Percentiles rank a stretch among this genome's conserved stretches.
These are phyloP conservation scores for Carnegiea gigantea DNA, from an alignment of 179 eudicot genomes.

Conservation along the genomic window DNA sequence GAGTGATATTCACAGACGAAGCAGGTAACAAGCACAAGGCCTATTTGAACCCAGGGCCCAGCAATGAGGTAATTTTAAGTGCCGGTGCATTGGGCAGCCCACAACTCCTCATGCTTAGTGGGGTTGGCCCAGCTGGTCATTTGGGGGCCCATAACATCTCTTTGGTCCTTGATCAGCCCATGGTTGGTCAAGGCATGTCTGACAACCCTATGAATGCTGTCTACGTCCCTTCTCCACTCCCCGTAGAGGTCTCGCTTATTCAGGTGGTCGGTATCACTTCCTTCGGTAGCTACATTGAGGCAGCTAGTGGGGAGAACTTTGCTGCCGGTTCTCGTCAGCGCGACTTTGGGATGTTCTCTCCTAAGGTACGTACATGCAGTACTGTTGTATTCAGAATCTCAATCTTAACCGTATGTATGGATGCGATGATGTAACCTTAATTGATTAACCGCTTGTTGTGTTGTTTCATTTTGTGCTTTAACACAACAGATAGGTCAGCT, in stretches of 20 bases:
- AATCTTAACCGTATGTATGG: background rate
- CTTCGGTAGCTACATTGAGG: constrained; percentile 77
- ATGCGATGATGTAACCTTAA: too few species aligned
- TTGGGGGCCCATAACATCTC: constrained; percentile 64
- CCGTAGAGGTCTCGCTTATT: constrained; percentile 79
- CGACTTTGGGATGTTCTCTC: constrained; percentile 90
- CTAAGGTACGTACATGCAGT: constrained; percentile 49
- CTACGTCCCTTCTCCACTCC: constrained; percentile 74
- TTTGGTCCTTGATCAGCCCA: constrained; percentile 60
- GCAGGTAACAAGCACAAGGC: constrained; percentile 64
- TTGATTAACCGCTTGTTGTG: too few species aligned
- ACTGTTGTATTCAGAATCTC: background rate
- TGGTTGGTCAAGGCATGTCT: constrained; percentile 79
- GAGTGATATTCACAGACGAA: constrained; percentile 69
- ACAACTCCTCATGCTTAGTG: constrained; percentile 83
- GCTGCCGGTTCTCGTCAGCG: constrained; percentile 33
- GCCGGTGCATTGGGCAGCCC: constrained; percentile 95
- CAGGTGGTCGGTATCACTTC: constrained; percentile 81
- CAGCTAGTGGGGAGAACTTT: constrained; percentile 78
- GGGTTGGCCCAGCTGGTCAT: constrained; percentile 69
- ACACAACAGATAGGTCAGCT: constrained; percentile 69
- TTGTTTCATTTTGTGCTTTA: too few species aligned
- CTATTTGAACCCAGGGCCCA: constrained; percentile 48
- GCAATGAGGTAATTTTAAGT: constrained; percentile 65
- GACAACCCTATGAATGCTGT: constrained; percentile 95